Conservation (phyloP, 2,329 filamentous ascomycete species). For the Fusarium foetens region DNA sequence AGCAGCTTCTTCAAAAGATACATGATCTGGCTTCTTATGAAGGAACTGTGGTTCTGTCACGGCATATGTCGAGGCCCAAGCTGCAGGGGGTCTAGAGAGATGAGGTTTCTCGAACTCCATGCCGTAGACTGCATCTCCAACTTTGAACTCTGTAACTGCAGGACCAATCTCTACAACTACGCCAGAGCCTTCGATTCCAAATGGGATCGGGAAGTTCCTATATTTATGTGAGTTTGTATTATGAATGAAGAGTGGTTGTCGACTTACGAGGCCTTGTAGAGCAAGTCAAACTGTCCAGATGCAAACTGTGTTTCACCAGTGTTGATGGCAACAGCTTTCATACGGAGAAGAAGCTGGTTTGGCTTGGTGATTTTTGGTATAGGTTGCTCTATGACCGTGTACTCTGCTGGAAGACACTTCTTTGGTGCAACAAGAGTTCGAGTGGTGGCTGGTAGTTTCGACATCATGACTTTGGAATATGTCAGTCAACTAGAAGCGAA, state of each 20-base stretch:
- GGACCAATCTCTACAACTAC: constrained; percentile 47
- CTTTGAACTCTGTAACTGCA: constrained; percentile 42
- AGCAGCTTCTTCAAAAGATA: constrained; percentile 52
- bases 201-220: constrained; percentile 34
- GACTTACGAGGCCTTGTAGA: constrained; percentile 46
- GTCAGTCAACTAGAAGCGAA: accelerated
- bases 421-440: constrained; percentile 56
- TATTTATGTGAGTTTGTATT: neutral
- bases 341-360: constrained; percentile 55
- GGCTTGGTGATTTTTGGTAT: constrained; percentile 56
- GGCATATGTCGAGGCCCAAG: constrained; percentile 56
- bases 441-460: constrained; percentile 52
- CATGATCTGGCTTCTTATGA: constrained; percentile 45
- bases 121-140: constrained; percentile 55
- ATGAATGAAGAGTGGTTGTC: neutral
- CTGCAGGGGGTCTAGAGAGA: constrained; percentile 39
- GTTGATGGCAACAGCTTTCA: constrained; percentile 52
- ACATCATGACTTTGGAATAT: constrained; percentile 33
- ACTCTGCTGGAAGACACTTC: constrained; percentile 52
- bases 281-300: constrained; percentile 39
- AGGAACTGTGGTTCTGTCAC: constrained; percentile 50
- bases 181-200: constrained; percentile 49
- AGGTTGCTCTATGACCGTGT: constrained; percentile 55
- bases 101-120: constrained; percentile 52
- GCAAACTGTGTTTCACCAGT: constrained; percentile 50